phyloP scores from a whole-genome alignment of 352 stramenopile genomes.

The Globisporangium takayamanum region DNA sequence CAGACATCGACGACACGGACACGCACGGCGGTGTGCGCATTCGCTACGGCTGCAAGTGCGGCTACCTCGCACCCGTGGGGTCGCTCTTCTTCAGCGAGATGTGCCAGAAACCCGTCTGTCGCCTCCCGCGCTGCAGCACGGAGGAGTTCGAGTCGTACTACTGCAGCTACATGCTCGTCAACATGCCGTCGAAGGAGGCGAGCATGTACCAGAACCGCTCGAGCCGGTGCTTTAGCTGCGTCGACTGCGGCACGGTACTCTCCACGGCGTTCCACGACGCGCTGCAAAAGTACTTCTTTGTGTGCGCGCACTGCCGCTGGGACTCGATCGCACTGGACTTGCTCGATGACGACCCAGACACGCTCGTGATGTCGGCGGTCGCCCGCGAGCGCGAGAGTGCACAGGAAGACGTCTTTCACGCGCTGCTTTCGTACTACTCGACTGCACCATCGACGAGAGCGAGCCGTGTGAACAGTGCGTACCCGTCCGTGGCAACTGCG shows the following conservation, averaged over 20 bases:
- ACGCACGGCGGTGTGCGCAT: slow-evolving; percentile 33
- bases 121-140: slow-evolving; percentile 55
- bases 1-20: slow-evolving; percentile 4
- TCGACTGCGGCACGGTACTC: slow-evolving; percentile 50
- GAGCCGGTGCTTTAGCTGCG: slow-evolving; percentile 77
- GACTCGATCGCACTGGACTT: slow-evolving; percentile 67
- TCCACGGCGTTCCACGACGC: slow-evolving; percentile 64
- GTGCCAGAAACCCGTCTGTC: slow-evolving; percentile 71
- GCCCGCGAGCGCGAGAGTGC: slow-evolving; percentile 62
- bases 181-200: slow-evolving; percentile 84
- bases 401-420: slow-evolving; percentile 74
- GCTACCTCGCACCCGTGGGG: slow-evolving; percentile 44
- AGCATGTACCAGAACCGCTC: slow-evolving; percentile 86
- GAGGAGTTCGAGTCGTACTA: slow-evolving; percentile 89
- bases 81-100: slow-evolving; percentile 74
- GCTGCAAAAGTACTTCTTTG: slow-evolving; percentile 64
- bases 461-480: slow-evolving; percentile 10
- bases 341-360: slow-evolving; percentile 74
- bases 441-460: slow-evolving; percentile 14
- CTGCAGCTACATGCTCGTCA: slow-evolving; percentile 77
- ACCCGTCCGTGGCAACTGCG: slow-evolving; percentile 2
- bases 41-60: slow-evolving; percentile 72
- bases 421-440: slow-evolving; percentile 52
- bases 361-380: slow-evolving; percentile 73
- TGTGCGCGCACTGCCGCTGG: slow-evolving; percentile 82